Evolutionary conservation across 441 rosid genomes (phyloP).

Genomic region (Sinapis alba): DNA sequence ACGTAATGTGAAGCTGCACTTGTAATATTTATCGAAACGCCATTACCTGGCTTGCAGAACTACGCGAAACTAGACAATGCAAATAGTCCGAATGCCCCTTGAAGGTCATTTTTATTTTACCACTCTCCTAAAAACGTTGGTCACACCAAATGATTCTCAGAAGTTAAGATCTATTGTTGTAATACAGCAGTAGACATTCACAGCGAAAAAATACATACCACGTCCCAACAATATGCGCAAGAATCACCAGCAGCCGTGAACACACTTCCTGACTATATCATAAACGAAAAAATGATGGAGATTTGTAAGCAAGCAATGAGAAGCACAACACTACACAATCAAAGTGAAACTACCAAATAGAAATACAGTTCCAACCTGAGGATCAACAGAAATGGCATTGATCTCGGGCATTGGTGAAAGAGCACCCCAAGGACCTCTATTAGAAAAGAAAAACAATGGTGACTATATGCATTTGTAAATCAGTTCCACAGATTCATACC

Average conservation of each 20-base stretch:
- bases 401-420: constrained; percentile 94
- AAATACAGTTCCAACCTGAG: constrained; percentile 53
- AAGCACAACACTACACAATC: constrained; percentile 1
- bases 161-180: background rate
- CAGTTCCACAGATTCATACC: background rate
- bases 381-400: constrained; percentile 86
- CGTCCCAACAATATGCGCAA: constrained; percentile 95
- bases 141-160: background rate
- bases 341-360: background rate
- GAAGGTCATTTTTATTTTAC: constrained; percentile 72
- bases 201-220: constrained; percentile 64
- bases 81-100: constrained; percentile 90
- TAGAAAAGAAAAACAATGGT: constrained; percentile 16
- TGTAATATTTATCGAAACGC: constrained; percentile 4
- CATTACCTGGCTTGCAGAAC: constrained; percentile 75
- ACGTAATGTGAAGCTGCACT: constrained; percentile 1
- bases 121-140: constrained; percentile 70
- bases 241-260: constrained; percentile 93
- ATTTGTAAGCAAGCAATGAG: constrained; percentile 5
- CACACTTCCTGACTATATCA: constrained; percentile 66
- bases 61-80: constrained; percentile 76
- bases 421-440: constrained; percentile 98
- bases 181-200: constrained; percentile 16
- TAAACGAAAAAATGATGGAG: constrained; percentile 24
- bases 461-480: constrained; percentile 3